Evolutionary conservation across 768 basidiomycete species (phyloP), one percentile per base, ranked within the genome.

Genomic region (Gautieria morchelliformis): DNA sequence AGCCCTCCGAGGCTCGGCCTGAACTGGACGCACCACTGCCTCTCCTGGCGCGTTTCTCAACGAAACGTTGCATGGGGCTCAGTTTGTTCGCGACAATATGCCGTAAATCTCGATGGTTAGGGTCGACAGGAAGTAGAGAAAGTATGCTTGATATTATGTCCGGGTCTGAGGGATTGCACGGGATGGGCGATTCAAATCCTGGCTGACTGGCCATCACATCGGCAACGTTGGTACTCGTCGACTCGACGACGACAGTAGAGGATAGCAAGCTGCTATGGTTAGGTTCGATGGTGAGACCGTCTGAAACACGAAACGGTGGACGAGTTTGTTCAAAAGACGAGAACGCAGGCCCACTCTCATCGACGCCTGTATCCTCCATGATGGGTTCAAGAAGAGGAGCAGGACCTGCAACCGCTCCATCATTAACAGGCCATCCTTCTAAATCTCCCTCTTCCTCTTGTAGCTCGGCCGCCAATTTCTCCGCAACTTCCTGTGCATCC

Each of bases 121-220:
- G 68, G 62, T 89, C 85, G 8, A 74, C 70, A 52, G 79, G 81
- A 58, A 83, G 76, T 57, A 77, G 77, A 4, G 83, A 80, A 22
- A 98, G 74, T 10, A 94, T 67, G 0, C 78, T 74, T 0, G 78
- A 74, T 22, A 91, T 64, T 54, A 89, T 81, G 1, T 80, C 68
- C 4, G 78, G 76, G 60, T 89, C 85, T 63, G 86, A 88, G 3
- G 94, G 88, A 68, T 90, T 86, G 74, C 93, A 95, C 6, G 93
- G 93, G 63, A 95, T 94, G 3, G 85, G 77, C 19, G 89, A 84
- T 59, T 76, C 78, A 74, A 89, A 89, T 40, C 78, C 75, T 5
- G 83, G 79, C 48, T 78, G 75, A 39, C 81, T 70, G 11, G 79
- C 78, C 11, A 89, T 69, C 0, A 82, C 81, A 61, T 89, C 85